Evolutionary conservation across 495 filamentous ascomycete genomes (phyloP).

Genomic region (Penicillium waksmanii): DNA sequence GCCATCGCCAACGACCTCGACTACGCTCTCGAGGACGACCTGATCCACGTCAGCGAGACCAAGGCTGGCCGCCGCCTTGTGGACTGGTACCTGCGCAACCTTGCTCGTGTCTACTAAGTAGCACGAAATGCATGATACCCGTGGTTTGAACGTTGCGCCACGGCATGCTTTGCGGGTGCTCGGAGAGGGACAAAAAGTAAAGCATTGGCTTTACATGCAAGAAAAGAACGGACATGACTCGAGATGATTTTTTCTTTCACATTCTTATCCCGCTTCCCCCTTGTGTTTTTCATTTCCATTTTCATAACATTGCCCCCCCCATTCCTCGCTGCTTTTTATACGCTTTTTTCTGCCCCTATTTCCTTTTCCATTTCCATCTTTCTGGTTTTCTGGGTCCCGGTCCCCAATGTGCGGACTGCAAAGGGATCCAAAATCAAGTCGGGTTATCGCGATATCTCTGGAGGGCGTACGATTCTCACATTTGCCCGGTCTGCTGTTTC

Average conservation of each 20-base stretch:
- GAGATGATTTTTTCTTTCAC: constrained; percentile 39
- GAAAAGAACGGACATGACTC: constrained; percentile 37
- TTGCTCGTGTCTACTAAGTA: constrained; percentile 83
- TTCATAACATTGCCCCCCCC: constrained; percentile 21
- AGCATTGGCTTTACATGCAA: constrained; percentile 32
- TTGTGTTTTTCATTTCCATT: constrained; percentile 25
- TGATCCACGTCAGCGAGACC: constrained; percentile 98
- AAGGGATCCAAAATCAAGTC: constrained; percentile 32
- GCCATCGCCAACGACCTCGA: constrained; percentile 91
- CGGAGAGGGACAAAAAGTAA: constrained; percentile 27
- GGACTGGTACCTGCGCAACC: constrained; percentile 98
- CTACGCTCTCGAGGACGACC: constrained; percentile 94
- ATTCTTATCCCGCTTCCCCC: constrained; percentile 31
- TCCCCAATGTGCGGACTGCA: constrained; percentile 12
- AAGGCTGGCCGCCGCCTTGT: constrained; percentile 96
- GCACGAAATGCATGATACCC: constrained; percentile 15
- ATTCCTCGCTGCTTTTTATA: constrained; percentile 27
- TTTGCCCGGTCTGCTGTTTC: constrained; percentile 31
- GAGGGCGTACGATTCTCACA: constrained; percentile 32
- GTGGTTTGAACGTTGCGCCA: constrained; percentile 9
- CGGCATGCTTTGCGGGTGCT: constrained; percentile 17
- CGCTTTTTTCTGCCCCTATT: constrained; percentile 25
- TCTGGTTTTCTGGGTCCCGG: constrained; percentile 21
- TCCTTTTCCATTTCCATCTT: constrained; percentile 25
- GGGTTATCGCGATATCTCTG: constrained; percentile 41